These are phyloP conservation scores for Nowakowskiella sp. DNA, from an alignment of 192 early-diverging fungal genomes.

Conservation along the genomic window DNA sequence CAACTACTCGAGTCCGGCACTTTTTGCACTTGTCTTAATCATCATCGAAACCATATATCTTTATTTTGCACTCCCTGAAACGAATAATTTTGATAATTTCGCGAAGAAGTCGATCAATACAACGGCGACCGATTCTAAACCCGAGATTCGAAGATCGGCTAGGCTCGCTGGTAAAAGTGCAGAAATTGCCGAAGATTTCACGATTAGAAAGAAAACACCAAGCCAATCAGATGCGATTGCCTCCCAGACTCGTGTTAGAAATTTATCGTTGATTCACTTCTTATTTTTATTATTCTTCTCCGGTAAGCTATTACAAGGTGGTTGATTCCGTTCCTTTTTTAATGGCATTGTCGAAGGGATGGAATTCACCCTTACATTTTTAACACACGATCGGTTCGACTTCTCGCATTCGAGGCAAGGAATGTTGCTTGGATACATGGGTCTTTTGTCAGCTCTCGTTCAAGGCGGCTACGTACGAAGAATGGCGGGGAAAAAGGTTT, in stretches of 20 bases:
- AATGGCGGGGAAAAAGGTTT: slow-evolving; percentile 45
- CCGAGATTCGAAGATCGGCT: slow-evolving; percentile 7
- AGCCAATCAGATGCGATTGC: background rate
- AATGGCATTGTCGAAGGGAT: too few relatives aligned
- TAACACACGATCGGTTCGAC: slow-evolving; percentile 85
- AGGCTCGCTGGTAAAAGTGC: too few relatives aligned
- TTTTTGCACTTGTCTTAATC: slow-evolving; percentile 79
- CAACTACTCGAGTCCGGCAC: slow-evolving; percentile 73
- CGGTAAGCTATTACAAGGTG: too few relatives aligned
- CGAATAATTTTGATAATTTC: slow-evolving; percentile 26
- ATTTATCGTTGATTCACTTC: slow-evolving; percentile 70
- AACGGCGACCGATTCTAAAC: background rate
- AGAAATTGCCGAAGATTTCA: too few relatives aligned
- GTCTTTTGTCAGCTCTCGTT: slow-evolving; percentile 74
- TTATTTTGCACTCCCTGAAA: slow-evolving; percentile 72
- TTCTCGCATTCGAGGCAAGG: slow-evolving; percentile 88
- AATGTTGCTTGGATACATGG: slow-evolving; percentile 72
- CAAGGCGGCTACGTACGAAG: slow-evolving; percentile 93
- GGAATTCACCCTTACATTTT: slow-evolving; percentile 97
- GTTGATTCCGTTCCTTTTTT: too few relatives aligned
- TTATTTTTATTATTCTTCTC: slow-evolving; percentile 87
- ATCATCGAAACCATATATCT: slow-evolving; percentile 75
- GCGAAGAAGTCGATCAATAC: background rate
- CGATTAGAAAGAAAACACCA: too few relatives aligned
- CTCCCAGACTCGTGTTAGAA: slow-evolving; percentile 6